phyloP scores from a whole-genome alignment of 371 early-diverging fungal genomes.

The Circinella minor region DNA sequence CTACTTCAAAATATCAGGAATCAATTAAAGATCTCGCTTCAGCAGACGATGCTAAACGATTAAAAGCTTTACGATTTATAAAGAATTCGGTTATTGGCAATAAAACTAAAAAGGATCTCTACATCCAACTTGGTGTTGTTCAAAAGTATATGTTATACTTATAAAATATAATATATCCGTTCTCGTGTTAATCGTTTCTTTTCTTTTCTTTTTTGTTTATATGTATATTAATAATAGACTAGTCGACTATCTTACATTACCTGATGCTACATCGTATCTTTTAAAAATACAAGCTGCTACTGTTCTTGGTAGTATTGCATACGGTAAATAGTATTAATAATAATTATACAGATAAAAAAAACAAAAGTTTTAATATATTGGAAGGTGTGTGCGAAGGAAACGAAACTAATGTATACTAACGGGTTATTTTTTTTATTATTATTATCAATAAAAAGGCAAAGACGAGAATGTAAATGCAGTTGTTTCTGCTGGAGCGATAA shows the following conservation, averaged over 20 bases:
- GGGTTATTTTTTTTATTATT: conserved; percentile 3
- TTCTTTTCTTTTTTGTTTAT: background rate
- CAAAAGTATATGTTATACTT: conserved; percentile 55
- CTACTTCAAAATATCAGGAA: conserved; percentile 63
- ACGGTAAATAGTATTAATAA: conserved; percentile 51
- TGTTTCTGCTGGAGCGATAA: conserved; percentile 63
- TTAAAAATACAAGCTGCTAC: conserved; percentile 71
- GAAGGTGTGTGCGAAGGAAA: background rate
- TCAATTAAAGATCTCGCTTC: conserved; percentile 59
- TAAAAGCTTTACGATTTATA: conserved; percentile 76
- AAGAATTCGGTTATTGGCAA: conserved; percentile 90
- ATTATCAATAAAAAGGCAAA: conserved; percentile 46
- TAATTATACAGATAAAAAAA: background rate
- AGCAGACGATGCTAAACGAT: conserved; percentile 46
- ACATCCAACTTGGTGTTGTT: conserved; percentile 69
- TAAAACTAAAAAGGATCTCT: conserved; percentile 81
- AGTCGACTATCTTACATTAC: conserved; percentile 54
- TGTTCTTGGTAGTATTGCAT: conserved; percentile 82
- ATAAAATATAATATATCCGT: background rate
- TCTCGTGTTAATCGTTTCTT: background rate
- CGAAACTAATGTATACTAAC: background rate
- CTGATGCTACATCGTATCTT: conserved; percentile 38
- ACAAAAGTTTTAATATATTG: background rate
- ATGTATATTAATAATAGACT: conserved; percentile 44
- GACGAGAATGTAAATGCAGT: conserved; percentile 68